Conservation (phyloP, 1,284 basidiomycete genomes). For the Apiotrichum brassicae region DNA sequence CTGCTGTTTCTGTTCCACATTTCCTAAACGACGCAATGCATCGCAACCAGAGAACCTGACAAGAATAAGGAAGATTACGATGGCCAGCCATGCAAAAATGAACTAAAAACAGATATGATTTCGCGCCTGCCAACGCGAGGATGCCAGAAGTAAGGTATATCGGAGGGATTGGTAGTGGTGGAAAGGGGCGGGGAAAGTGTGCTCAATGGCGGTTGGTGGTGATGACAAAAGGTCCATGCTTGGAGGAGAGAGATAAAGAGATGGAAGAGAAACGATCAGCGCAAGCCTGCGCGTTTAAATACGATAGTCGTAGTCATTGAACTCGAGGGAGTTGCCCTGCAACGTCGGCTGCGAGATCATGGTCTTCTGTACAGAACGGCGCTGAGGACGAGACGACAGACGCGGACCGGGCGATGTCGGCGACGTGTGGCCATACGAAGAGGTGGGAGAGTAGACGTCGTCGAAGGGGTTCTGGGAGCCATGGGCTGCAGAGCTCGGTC, state of each 20-base stretch:
- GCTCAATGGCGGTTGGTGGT: too few relatives aligned
- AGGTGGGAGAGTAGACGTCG: constrained; percentile 35
- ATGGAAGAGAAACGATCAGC: not conserved
- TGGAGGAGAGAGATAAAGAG: not conserved
- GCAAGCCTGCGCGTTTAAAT: not conserved
- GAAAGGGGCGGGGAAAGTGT: not conserved
- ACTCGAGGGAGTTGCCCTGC: constrained; percentile 46
- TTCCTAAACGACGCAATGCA: constrained; percentile 13
- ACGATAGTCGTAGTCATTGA: constrained; percentile 33
- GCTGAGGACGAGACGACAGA: constrained; percentile 16
- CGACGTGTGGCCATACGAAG: constrained; percentile 19
- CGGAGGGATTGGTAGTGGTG: not conserved
- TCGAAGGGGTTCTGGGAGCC: constrained; percentile 43
- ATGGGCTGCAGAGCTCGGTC: not conserved
- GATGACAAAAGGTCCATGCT: not conserved
- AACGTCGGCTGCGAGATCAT: constrained; percentile 45
- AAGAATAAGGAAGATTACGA: constrained; percentile 12
- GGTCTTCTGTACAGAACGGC: constrained; percentile 37
- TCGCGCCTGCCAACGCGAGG: constrained; percentile 18
- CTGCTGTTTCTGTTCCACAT: too few relatives aligned
- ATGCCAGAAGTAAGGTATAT: constrained; percentile 4
- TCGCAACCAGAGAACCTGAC: constrained; percentile 15
- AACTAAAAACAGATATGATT: constrained; percentile 9
- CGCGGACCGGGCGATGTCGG: constrained; percentile 13
- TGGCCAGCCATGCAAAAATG: constrained; percentile 18